A percentile compares a stretch with the other conserved stretches of the same genome.
Evolutionary conservation across 352 stramenopile genomes (phyloP).

Genomic region (Phytophthora pistaciae): DNA sequence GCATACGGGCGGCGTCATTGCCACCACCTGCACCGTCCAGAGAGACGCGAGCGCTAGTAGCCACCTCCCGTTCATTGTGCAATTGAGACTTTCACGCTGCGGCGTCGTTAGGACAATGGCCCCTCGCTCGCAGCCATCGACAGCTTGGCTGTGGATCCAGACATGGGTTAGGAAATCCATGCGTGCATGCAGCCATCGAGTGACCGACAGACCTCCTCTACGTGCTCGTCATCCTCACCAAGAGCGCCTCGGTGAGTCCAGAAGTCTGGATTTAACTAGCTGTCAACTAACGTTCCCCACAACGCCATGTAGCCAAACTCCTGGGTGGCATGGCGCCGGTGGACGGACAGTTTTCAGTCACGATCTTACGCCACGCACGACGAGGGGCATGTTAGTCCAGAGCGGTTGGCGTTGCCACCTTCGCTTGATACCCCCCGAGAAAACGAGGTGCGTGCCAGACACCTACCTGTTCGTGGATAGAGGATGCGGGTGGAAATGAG

Average conservation of each 20-base stretch:
- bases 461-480: background rate
- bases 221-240: constrained; percentile 11
- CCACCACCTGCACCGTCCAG: constrained; percentile 7
- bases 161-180: constrained; percentile 20
- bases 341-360: constrained; percentile 6
- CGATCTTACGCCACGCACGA: constrained; percentile 1
- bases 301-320: constrained; percentile 19
- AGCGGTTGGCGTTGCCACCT: background rate
- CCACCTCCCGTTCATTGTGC: constrained; percentile 9
- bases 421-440: background rate
- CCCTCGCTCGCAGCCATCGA: constrained; percentile 1
- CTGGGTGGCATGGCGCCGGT: constrained; percentile 1
- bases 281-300: constrained; percentile 13
- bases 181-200: constrained; percentile 6
- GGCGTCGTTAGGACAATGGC: constrained; percentile 25
- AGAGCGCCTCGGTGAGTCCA: constrained; percentile 17
- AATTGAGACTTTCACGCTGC: constrained; percentile 10
- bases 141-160: constrained; percentile 4
- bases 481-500: background rate
- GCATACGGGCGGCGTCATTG: constrained; percentile 30
- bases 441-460: constrained; percentile 1
- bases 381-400: background rate
- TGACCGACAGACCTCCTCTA: constrained; percentile 23
- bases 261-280: constrained; percentile 19
- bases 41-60: background rate